Base-by-base conservation (phyloP, 2,329 filamentous ascomycete genomes). In the Alternaria arborescens region DNA sequence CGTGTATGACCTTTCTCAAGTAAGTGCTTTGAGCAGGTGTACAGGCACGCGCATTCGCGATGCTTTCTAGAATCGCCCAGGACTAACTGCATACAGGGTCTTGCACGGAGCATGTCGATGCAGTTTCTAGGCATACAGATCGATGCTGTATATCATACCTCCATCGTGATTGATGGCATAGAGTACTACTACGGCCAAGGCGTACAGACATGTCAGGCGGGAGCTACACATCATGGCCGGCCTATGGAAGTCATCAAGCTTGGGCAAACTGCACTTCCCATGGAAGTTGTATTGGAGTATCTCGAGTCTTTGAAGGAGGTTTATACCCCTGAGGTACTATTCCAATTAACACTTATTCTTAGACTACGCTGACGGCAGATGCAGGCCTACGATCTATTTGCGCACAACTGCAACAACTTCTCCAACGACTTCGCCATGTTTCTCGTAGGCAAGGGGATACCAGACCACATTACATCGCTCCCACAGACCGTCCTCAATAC, bases 391-490 rank as follows among this genome's bases (percentile, higher is more conserved):
- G 62, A 65, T 48, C 34, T 66, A 0, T 97, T 92, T 82, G 70
- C 87, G 28, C 93, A 97, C 79, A 99, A 99, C 76, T 98, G 94
- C 82, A 99, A 98, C 81, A 97, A 97, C 78, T 99, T 98, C 79
- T 92, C 91, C 4, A 94, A 98, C 73, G 93, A 97, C 62, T 89
- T 98, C 67, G 84, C 92, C 64, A 95, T 92, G 78, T 98, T 98
- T 65, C 83, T 98, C 0, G 83, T 97, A 1, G 94, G 95, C 22
- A 91, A 89, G 69, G 91, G 92, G 3, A 98, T 98, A 61, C 95
- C 95, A 0, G 86, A 89, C 1, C 89, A 97, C 71, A 98, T 99
- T 67, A 86, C 88, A 30, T 92, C 90, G 67, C 89, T 98, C 75
- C 94, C 94, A 0, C 86, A 93, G 71, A 91, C 89, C 1, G 94